A percentile compares a stretch with the other conserved stretches of the same genome.
Evolutionary conservation across 306 rosid genomes (phyloP).

Genomic region (Cucumis melo): DNA sequence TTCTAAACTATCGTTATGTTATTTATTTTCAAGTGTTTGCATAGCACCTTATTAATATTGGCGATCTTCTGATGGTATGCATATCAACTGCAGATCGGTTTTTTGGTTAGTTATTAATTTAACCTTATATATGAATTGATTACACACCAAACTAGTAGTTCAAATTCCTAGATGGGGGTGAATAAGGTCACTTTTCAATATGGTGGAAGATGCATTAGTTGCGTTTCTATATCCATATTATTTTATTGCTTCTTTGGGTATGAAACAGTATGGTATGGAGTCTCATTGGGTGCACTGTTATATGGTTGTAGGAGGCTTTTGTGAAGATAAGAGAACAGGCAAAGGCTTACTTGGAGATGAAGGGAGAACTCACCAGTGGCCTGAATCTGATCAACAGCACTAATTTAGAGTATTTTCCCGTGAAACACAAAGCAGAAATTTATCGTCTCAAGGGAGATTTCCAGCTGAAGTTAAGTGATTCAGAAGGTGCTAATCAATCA

Average conservation of each 20-base stretch:
- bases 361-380: conserved; percentile 77
- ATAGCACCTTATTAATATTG: not conserved
- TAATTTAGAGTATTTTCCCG: conserved; percentile 87
- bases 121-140: not conserved
- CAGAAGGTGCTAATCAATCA: conserved; percentile 65
- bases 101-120: not conserved
- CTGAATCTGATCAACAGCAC: conserved; percentile 82
- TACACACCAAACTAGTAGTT: not conserved
- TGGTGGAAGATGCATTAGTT: not conserved
- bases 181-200: not conserved
- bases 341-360: conserved; percentile 79
- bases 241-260: not conserved
- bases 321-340: conserved; percentile 96
- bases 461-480: conserved; percentile 62
- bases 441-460: conserved; percentile 85
- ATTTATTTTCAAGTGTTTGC: not conserved
- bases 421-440: conserved; percentile 90
- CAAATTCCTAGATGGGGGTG: not conserved
- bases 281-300: conserved; percentile 3
- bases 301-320: conserved; percentile 82
- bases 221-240: not conserved
- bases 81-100: not conserved
- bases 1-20: not conserved
- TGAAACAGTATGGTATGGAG: not conserved
- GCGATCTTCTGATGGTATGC: not conserved